Base-by-base conservation (phyloP, 805 yeast genomes). In the Priceomyces medius region DNA sequence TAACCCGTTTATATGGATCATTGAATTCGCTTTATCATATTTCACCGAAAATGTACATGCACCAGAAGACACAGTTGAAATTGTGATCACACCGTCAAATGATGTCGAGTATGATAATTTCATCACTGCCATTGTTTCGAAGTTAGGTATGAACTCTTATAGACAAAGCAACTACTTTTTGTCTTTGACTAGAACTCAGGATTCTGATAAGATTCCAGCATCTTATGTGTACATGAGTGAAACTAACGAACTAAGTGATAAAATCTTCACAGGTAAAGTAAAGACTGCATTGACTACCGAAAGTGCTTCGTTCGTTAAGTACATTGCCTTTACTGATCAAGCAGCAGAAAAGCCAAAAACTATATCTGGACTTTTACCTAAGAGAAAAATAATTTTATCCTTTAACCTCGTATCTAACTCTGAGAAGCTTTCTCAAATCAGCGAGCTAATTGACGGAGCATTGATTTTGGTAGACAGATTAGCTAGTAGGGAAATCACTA, bases 141-240 rank as follows among this genome's bases (percentile, higher is more conserved):
- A 93, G 68, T 74, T 80, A 32, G 77, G 79, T 48, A 88, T 93
- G 97, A 80, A 81, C 59, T 75, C 77, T 38, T 71, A 75, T 47
- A 85, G 98, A 66, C 81, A 74, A 37, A 79, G 78, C 43, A 83
- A 85, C 67, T 93, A 88, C 68, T 91, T 71, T 65, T 71, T 91
- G 56, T 85, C 96, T 2, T 74, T 90, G 56, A 87, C 98, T 49
- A 86, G 80, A 52, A 87, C 96, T 31, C 54, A 83, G 31, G 95
- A 88, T 59, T 80, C 85, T 19, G 60, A 74, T 20, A 74, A 77
- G 50, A 71, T 91, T 53, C 96, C 97, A 26, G 53, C 66, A 34
- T 80, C 85, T 48, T 86, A 76, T 57, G 96, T 88, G 20, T 88
- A 79, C 67, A 90, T 93, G 98, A 73, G 85, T 53, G 99, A 93